A percentile compares a stretch with the other conserved stretches of the same genome.
These are phyloP conservation scores for Polysphondylium violaceum DNA, from an alignment of 78 protist species.

Conservation along the genomic window DNA sequence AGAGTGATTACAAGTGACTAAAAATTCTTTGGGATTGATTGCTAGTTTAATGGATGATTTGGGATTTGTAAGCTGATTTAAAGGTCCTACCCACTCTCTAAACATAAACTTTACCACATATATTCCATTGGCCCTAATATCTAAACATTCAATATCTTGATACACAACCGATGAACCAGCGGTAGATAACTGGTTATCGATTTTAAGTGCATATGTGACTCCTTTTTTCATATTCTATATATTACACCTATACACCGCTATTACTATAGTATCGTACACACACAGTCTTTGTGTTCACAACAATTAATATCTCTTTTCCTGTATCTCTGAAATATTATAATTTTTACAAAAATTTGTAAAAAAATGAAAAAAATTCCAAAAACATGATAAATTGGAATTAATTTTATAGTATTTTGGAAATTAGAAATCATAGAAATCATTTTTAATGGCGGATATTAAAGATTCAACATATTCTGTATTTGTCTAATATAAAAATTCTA, in stretches of 20 bases:
- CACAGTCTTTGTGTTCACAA: no score
- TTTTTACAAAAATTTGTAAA: no score
- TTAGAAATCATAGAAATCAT: no score
- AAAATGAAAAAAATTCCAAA: no score
- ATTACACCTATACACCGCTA: background rate
- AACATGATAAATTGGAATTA: no score
- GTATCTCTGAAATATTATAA: no score
- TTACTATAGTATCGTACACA: no score
- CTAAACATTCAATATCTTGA: conserved; percentile 69
- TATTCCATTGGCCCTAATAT: conserved; percentile 53
- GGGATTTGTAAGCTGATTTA: conserved; percentile 16
- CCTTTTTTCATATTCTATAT: conserved; percentile 47
- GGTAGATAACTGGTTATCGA: conserved; percentile 56
- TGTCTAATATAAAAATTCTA: no score
- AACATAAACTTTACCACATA: conserved; percentile 66
- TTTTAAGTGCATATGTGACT: conserved; percentile 37
- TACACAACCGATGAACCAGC: conserved; percentile 32
- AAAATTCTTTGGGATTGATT: conserved; percentile 28
- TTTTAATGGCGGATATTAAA: no score
- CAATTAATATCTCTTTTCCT: no score
- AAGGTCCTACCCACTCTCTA: conserved; percentile 72
- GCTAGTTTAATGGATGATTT: conserved; percentile 60
- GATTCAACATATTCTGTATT: no score
- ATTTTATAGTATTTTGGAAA: no score
- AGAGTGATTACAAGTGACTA: conserved; percentile 66